Base-by-base conservation (phyloP, 2,329 filamentous ascomycete species). In the Ilyonectria mors-panacis region DNA sequence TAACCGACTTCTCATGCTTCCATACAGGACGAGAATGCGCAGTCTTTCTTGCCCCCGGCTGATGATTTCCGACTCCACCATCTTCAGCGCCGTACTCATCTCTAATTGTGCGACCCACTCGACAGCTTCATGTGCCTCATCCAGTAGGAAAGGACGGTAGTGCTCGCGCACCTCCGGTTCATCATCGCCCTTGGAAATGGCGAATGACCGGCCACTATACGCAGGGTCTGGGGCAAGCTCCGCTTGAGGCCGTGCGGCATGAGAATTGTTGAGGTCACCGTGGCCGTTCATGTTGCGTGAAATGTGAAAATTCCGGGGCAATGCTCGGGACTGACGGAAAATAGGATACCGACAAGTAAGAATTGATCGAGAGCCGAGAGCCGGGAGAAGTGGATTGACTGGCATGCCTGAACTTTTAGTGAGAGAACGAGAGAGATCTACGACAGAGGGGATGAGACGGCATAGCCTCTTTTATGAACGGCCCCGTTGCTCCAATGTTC, bases 51-150 rank as follows among this genome's bases (percentile, higher is more conserved):
- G 65, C 3, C 74, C 76, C 21, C 68, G 73, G 2, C 78, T 61
- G 0, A 89, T 63, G 35, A 89, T 78, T 6, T 81, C 75, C 1
- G 69, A 65, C 48, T 86, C 82, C 0, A 85, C 86, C 80, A 91
- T 83, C 51, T 85, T 80, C 45, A 86, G 72, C 1, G 77, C 84
- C 0, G 86, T 88, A 42, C 81, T 83, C 5, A 92, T 78, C 71
- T 92, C 89, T 4, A 92, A 78, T 42, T 81, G 67, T 0, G 81
- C 79, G 23, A 91, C 78, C 90, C 89, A 92, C 76, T 91, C 88
- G 15, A 77, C 75, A 1, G 73, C 65, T 10, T 78, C 71, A 3
- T 79, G 59, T 13, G 79, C 74, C 0, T 81, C 76, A 39, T 79
- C 72, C 1, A 87, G 78, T 4, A 92, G 74, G 66, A 90, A 92